Conservation (phyloP, 176 grass and related monocot species). For the Alopecurus myosuroides region DNA sequence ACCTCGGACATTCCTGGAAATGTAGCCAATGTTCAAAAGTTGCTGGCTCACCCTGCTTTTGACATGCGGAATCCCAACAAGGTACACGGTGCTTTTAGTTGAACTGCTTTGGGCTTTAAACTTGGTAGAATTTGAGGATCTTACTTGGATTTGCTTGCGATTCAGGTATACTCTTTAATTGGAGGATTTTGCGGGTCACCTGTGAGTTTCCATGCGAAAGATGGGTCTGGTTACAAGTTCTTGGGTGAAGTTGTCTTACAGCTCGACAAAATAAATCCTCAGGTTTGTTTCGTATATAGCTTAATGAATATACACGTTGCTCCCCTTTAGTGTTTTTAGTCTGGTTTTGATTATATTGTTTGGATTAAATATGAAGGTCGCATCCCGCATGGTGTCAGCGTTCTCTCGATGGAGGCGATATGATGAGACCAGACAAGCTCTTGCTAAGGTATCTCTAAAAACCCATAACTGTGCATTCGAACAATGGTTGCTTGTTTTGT, state of each 20-base stretch:
- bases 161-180: constrained; percentile 83
- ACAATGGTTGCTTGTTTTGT: neutral
- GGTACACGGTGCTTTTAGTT: constrained; percentile 31
- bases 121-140: neutral
- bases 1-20: constrained; percentile 91
- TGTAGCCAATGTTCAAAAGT: constrained; percentile 68
- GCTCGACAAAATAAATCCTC: constrained; percentile 97
- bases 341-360: neutral
- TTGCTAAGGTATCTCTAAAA: constrained; percentile 63
- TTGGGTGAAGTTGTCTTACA: constrained; percentile 92
- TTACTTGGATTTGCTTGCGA: constrained; percentile 2
- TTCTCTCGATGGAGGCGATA: constrained; percentile 90
- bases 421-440: constrained; percentile 70
- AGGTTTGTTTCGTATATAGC: constrained; percentile 31
- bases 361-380: constrained; percentile 55
- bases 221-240: constrained; percentile 94
- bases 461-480: neutral
- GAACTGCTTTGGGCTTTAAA: neutral
- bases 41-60: constrained; percentile 81
- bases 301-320: neutral
- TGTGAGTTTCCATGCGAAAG: constrained; percentile 97
- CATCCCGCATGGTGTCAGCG: constrained; percentile 90
- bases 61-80: constrained; percentile 92
- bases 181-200: constrained; percentile 86
- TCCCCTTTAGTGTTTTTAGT: neutral